phyloP scores from a whole-genome alignment of 257 asterid species.

The Handroanthus guayacan region DNA sequence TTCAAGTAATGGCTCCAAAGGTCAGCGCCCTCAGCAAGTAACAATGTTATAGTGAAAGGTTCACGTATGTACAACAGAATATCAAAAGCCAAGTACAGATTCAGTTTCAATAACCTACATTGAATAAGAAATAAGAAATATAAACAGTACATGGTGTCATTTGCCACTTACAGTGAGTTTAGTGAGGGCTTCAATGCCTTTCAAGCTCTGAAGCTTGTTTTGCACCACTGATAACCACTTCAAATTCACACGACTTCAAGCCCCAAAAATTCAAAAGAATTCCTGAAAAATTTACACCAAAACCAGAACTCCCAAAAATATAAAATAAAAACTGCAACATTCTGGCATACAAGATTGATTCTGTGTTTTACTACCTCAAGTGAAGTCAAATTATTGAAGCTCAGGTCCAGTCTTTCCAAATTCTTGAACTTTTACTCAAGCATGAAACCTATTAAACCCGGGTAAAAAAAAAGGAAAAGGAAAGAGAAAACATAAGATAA shows the following conservation, averaged over 20 bases:
- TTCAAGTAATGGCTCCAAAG: conserved; percentile 7
- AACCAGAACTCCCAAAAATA: neutral
- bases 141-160: neutral
- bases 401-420: conserved; percentile 83
- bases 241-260: conserved; percentile 78
- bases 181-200: conserved; percentile 79
- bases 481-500: neutral
- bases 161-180: conserved; percentile 65
- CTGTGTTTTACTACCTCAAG: conserved; percentile 65
- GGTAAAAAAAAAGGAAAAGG: neutral
- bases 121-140: neutral
- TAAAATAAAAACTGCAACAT: neutral
- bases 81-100: neutral
- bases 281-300: neutral
- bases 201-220: conserved; percentile 92
- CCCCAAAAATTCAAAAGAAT: conserved; percentile 49
- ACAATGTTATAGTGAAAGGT: conserved; percentile 5
- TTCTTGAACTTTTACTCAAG: conserved; percentile 80
- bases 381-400: conserved; percentile 78
- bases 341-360: neutral
- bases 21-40: neutral
- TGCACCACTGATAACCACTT: conserved; percentile 94
- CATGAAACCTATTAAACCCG: conserved; percentile 72
- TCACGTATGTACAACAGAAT: conserved; percentile 7
- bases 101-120: conserved; percentile 4